Evolutionary conservation across 352 stramenopile species (phyloP).

Genomic region (Phytophthora tubulina): DNA sequence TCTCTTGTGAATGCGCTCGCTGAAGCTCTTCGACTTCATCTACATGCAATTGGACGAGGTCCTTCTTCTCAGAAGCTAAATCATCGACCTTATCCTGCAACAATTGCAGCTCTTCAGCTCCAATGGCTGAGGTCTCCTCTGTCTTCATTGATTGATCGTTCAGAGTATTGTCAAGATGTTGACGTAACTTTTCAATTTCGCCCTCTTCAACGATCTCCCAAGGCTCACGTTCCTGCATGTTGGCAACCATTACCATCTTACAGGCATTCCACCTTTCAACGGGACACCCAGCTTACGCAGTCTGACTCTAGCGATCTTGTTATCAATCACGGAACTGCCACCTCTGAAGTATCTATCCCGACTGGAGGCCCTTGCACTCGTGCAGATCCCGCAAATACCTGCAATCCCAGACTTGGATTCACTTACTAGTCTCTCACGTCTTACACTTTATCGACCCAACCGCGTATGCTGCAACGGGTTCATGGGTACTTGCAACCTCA

Average conservation of each 20-base stretch:
- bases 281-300: slow-evolving; percentile 20
- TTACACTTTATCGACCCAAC: slow-evolving; percentile 22
- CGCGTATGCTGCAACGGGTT: slow-evolving; percentile 33
- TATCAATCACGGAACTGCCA: slow-evolving; percentile 23
- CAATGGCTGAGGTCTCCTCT: neutral
- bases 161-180: neutral
- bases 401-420: slow-evolving; percentile 12
- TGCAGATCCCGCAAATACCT: slow-evolving; percentile 8
- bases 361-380: slow-evolving; percentile 17
- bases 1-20: slow-evolving; percentile 5
- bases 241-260: slow-evolving; percentile 25
- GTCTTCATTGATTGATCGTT: neutral
- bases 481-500: slow-evolving; percentile 22
- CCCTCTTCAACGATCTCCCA: slow-evolving; percentile 28
- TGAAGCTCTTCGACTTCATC: slow-evolving; percentile 15
- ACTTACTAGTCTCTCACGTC: slow-evolving; percentile 6
- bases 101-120: slow-evolving; percentile 16
- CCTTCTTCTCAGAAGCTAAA: slow-evolving; percentile 10
- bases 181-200: slow-evolving; percentile 20
- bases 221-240: slow-evolving; percentile 28
- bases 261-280: slow-evolving; percentile 11
- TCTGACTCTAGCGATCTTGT: slow-evolving; percentile 20
- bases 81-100: slow-evolving; percentile 9
- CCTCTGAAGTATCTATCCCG: slow-evolving; percentile 14
- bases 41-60: neutral